Evolutionary conservation across 148 eudicot species (phyloP), one percentile per base, ranked within the genome.

Genomic region (Silene conica): DNA sequence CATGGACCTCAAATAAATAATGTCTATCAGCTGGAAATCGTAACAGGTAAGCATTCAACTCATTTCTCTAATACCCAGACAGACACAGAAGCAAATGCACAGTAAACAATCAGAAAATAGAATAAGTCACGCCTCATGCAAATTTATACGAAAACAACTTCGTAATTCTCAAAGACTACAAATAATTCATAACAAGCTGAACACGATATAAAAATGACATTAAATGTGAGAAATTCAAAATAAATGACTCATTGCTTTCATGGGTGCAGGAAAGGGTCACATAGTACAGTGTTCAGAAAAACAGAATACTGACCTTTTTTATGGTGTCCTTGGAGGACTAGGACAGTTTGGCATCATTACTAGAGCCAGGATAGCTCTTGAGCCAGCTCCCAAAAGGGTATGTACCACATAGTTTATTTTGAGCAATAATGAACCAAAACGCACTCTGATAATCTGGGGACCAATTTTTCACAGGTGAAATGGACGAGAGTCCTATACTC

Each of bases 291-390:
- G 98, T 59, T 88, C 98, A 63, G 83, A 84, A 59, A 77, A 84
- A 59, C 81, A 86, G 66, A 92, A 95, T 63, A 72, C 89, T 65
- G 98, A 95, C 76, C 89, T 95, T 63, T 95, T 92, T 75, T 63
- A 92, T 69, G 90, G 89, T 61, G 93, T 85, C 78, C 98, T 95
- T 60, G 98, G 98, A 71, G 98, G 98, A 52, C 81, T 95, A 20
- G 98, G 98, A 56, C 98, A 95, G 80, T 95, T 95, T 65, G 98
- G 98, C 66, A 80, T 95, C 79, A 92, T 95, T 78, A 90, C 98
- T 21, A 78, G 80, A 52, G 98, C 98, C 22, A 84, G 86, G 80
- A 89, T 95, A 68, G 83, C 92, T 64, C 85, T 95, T 22, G 90
- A 87, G 75, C 90, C 86, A 64, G 97, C 98, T 56, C 89, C 92